These are phyloP conservation scores for Darksidea phi DNA, from an alignment of 495 filamentous ascomycete genomes.

Conservation along the genomic window DNA sequence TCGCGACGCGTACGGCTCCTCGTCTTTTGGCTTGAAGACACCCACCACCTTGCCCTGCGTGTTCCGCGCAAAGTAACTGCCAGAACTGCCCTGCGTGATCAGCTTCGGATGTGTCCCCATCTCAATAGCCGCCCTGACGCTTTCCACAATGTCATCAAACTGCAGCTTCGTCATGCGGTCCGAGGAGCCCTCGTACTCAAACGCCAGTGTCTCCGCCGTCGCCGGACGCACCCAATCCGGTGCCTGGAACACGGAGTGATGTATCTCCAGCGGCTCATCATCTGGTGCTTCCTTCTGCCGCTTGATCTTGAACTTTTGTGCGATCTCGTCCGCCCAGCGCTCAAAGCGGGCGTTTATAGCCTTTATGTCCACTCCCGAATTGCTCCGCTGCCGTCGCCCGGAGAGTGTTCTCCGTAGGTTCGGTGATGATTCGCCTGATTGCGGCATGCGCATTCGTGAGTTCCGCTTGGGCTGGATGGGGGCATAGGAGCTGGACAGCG, in stretches of 20 bases:
- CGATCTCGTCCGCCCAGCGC: slow-evolving; percentile 97
- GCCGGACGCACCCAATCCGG: slow-evolving; percentile 79
- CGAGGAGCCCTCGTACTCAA: slow-evolving; percentile 51
- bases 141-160: slow-evolving; percentile 88
- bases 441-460: slow-evolving; percentile 59
- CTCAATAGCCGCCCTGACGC: slow-evolving; percentile 84
- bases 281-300: slow-evolving; percentile 52
- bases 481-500: slow-evolving; percentile 65
- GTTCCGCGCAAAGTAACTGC: slow-evolving; percentile 95
- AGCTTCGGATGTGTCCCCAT: slow-evolving; percentile 89
- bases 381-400: slow-evolving; percentile 62
- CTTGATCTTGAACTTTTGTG: slow-evolving; percentile 87
- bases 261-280: slow-evolving; percentile 89
- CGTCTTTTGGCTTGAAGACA: slow-evolving; percentile 99
- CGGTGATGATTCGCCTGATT: slow-evolving; percentile 42
- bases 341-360: slow-evolving; percentile 97
- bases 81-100: slow-evolving; percentile 95
- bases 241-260: slow-evolving; percentile 92
- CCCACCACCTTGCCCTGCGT: slow-evolving; percentile 89
- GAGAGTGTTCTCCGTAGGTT: slow-evolving; percentile 49
- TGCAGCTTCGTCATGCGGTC: slow-evolving; percentile 69
- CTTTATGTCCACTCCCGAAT: slow-evolving; percentile 94
- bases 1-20: slow-evolving; percentile 78
- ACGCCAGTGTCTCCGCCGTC: slow-evolving; percentile 67
- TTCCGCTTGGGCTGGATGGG: slow-evolving; percentile 62